Evolutionary conservation across 2,329 filamentous ascomycete genomes (phyloP).

Genomic region (Akanthomyces lecanii): DNA sequence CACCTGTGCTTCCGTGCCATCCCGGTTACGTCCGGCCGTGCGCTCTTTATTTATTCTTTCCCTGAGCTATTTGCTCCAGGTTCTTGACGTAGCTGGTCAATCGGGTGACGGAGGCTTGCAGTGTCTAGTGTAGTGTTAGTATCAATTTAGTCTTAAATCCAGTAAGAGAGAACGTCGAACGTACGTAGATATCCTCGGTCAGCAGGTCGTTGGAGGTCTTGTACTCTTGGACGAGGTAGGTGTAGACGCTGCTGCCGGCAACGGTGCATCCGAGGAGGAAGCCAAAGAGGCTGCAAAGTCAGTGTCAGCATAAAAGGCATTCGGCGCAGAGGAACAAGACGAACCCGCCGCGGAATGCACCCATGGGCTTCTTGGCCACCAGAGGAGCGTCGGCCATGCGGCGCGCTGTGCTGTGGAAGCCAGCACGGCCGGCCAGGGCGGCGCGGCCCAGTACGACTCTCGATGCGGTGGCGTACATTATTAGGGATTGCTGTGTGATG

Average conservation of each 20-base stretch:
- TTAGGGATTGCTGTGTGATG: not conserved
- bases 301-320: not conserved
- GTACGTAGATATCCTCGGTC: constrained; percentile 92
- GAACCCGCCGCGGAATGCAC: constrained; percentile 59
- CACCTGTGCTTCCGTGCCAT: not conserved
- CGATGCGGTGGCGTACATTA: constrained; percentile 29
- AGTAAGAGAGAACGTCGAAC: constrained; percentile 35
- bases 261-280: constrained; percentile 83
- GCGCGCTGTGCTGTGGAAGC: constrained; percentile 50
- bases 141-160: constrained; percentile 2
- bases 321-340: constrained; percentile 25
- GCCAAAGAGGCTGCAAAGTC: constrained; percentile 67
- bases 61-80: constrained; percentile 75
- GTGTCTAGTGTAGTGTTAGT: constrained; percentile 50
- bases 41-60: constrained; percentile 59
- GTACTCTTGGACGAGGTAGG: constrained; percentile 91
- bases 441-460: constrained; percentile 41
- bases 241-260: constrained; percentile 79
- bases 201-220: constrained; percentile 88
- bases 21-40: not conserved
- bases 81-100: constrained; percentile 78
- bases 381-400: constrained; percentile 44
- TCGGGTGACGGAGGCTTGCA: constrained; percentile 82
- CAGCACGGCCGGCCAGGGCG: constrained; percentile 30
- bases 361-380: constrained; percentile 54